Conservation (phyloP, 179 eudicot species). For the Beta lomatogona region DNA sequence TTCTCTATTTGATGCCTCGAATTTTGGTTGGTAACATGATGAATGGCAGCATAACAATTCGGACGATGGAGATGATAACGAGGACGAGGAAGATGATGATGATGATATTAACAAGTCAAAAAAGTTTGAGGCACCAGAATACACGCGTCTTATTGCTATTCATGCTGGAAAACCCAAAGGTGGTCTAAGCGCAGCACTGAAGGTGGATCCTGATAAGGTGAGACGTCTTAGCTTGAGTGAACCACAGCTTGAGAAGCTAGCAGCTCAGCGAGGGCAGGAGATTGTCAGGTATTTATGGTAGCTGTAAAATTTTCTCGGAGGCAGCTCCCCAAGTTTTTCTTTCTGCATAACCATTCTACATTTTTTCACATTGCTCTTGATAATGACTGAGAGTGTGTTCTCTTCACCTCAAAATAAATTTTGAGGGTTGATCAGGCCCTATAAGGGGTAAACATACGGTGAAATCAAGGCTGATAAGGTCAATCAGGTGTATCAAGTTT, state of each 20-base stretch:
- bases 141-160: conserved; percentile 79
- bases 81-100: conserved; percentile 53
- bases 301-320: neutral
- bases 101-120: conserved; percentile 43
- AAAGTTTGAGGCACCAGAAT: conserved; percentile 59
- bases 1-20: conserved; percentile 12
- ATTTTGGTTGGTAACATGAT: neutral
- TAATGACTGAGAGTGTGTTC: neutral
- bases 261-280: conserved; percentile 56
- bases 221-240: conserved; percentile 98
- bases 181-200: conserved; percentile 70
- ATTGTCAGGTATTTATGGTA: conserved; percentile 64
- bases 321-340: neutral
- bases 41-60: conserved; percentile 41
- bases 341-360: neutral
- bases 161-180: conserved; percentile 98
- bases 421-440: no score
- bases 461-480: no score
- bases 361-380: neutral
- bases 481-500: no score
- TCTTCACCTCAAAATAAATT: no score
- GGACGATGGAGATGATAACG: conserved; percentile 46
- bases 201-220: conserved; percentile 72
- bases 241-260: conserved; percentile 79
- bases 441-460: no score